phyloP scores from a whole-genome alignment of 345 rosid species.

The Lumnitzera littorea region DNA sequence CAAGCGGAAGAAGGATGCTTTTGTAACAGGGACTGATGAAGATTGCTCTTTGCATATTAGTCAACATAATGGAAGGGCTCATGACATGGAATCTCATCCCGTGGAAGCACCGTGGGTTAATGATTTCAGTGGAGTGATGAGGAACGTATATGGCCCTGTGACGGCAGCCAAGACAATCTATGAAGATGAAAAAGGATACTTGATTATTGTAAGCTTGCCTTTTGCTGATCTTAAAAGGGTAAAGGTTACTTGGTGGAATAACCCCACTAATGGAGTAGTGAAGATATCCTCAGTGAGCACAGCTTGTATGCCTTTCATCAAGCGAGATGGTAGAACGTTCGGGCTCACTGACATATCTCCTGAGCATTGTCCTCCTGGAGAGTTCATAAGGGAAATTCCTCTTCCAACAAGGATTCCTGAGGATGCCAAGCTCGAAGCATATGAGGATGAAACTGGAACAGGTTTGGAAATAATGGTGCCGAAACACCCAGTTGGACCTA shows the following conservation, averaged over 20 bases:
- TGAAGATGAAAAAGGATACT: slow-evolving; percentile 43
- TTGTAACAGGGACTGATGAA: slow-evolving; percentile 21
- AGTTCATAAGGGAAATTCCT: slow-evolving; percentile 47
- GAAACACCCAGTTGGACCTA: slow-evolving; percentile 38
- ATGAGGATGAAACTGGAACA: slow-evolving; percentile 43
- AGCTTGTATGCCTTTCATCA: slow-evolving; percentile 43
- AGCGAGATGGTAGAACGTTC: slow-evolving; percentile 46
- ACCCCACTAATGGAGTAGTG: slow-evolving; percentile 39
- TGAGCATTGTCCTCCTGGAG: slow-evolving; percentile 60
- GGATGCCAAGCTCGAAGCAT: slow-evolving; percentile 56
- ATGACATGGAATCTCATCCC: slow-evolving; percentile 29
- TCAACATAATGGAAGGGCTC: slow-evolving; percentile 18
- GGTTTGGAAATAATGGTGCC: slow-evolving; percentile 51
- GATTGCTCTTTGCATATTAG: slow-evolving; percentile 28
- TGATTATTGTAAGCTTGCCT: slow-evolving; percentile 46
- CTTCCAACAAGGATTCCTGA: slow-evolving; percentile 46
- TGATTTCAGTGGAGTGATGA: slow-evolving; percentile 53
- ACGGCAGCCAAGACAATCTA: slow-evolving; percentile 55
- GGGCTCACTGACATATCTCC: slow-evolving; percentile 48
- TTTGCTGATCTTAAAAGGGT: slow-evolving; percentile 53
- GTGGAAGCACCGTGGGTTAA: slow-evolving; percentile 36
- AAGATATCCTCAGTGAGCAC: slow-evolving; percentile 50
- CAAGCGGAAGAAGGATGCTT: slow-evolving; percentile 42
- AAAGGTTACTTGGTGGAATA: slow-evolving; percentile 55
- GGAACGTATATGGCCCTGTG: slow-evolving; percentile 47